Percentiles rank a stretch among this genome's conserved stretches.
Evolutionary conservation across 345 rosid genomes (phyloP).

Genomic region (Gossypium raimondii): DNA sequence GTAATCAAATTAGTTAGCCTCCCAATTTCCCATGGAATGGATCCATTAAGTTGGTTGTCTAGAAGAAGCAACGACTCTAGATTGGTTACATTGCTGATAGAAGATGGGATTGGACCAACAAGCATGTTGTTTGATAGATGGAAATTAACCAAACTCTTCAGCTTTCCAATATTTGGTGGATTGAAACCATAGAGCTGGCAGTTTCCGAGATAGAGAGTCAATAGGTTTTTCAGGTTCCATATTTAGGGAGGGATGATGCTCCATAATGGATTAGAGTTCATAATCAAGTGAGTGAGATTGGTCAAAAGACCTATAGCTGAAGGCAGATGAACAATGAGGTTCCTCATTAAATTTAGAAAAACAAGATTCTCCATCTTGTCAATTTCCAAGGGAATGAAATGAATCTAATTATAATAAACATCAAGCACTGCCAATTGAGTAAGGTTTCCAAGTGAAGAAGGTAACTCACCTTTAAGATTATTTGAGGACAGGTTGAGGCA

Average conservation of each 20-base stretch:
- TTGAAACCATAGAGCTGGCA: not conserved
- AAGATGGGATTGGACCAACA: too few relatives aligned
- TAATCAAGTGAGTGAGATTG: not conserved
- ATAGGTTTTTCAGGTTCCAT: not conserved
- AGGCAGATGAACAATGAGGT: not conserved
- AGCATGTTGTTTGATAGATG: too few relatives aligned
- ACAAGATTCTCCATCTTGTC: not conserved
- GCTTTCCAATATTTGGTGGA: not conserved
- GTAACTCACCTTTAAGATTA: conserved; percentile 15
- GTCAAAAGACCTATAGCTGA: not conserved
- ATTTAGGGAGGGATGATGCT: conserved; percentile 3
- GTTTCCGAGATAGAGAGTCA: not conserved
- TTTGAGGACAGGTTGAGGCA: not conserved
- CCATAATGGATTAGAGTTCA: not conserved
- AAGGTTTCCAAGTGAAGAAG: not conserved
- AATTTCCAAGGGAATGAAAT: not conserved
- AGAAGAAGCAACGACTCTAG: too few relatives aligned
- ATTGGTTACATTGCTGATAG: too few relatives aligned
- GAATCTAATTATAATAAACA: not conserved
- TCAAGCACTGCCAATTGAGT: not conserved
- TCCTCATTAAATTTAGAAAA: not conserved
- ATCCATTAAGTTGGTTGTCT: too few relatives aligned
- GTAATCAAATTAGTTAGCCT: too few relatives aligned
- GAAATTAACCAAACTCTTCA: too few relatives aligned
- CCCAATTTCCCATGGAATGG: too few relatives aligned